Conservation (phyloP, 805 yeast genomes). For the Sungouiella thailandica region DNA sequence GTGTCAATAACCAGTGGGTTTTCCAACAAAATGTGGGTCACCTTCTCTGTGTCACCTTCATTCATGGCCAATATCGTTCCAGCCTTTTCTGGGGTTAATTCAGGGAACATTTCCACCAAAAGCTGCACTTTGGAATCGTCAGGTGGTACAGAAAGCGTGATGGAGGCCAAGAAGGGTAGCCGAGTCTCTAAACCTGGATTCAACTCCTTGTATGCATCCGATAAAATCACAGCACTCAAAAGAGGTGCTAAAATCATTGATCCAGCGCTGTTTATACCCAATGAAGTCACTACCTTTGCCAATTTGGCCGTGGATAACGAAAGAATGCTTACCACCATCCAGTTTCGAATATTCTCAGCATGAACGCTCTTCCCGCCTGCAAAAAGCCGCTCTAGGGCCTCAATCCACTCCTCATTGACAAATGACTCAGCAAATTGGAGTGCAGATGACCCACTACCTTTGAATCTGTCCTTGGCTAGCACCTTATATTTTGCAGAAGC, state of each 20-base stretch:
- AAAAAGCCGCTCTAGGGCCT: slow-evolving; percentile 52
- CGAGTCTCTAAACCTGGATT: slow-evolving; percentile 50
- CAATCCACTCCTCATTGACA: slow-evolving; percentile 54
- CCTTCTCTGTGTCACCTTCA: slow-evolving; percentile 49
- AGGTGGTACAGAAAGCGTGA: slow-evolving; percentile 8
- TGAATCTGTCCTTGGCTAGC: slow-evolving; percentile 18
- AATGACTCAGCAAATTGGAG: slow-evolving; percentile 49
- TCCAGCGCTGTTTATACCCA: slow-evolving; percentile 40
- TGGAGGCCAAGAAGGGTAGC: slow-evolving; percentile 40
- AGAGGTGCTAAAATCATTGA: slow-evolving; percentile 49
- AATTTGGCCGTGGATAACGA: slow-evolving; percentile 43
- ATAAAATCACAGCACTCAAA: slow-evolving; percentile 48
- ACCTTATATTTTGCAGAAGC: slow-evolving; percentile 12
- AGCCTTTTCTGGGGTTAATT: slow-evolving; percentile 44
- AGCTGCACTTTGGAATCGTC: slow-evolving; percentile 34
- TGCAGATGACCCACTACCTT: slow-evolving; percentile 10
- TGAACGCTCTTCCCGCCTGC: slow-evolving; percentile 52
- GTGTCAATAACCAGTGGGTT: slow-evolving; percentile 42
- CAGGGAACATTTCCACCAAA: slow-evolving; percentile 64
- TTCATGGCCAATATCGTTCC: slow-evolving; percentile 44
- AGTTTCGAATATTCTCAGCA: slow-evolving; percentile 40
- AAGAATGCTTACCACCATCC: slow-evolving; percentile 49
- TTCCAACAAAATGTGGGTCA: slow-evolving; percentile 59
- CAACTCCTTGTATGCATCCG: slow-evolving; percentile 40
- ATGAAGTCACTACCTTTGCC: slow-evolving; percentile 32